These are phyloP conservation scores for Rhodotorula toruloides DNA, from an alignment of 768 basidiomycete species.

Conservation along the genomic window DNA sequence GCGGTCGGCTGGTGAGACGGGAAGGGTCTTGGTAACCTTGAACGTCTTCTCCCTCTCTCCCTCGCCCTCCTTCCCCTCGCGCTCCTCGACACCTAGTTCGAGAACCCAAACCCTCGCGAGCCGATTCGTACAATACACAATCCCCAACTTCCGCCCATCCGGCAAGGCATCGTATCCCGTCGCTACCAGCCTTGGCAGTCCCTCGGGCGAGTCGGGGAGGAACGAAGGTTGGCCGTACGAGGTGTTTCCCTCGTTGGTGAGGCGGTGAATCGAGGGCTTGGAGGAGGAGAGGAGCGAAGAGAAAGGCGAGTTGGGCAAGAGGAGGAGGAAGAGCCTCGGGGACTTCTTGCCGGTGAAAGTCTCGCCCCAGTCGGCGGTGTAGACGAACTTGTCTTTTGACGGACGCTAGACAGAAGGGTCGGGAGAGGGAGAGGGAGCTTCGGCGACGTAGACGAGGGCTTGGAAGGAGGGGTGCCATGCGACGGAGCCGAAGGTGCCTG, in stretches of 20 bases:
- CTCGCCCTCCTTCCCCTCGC: not conserved
- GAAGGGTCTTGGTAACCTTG: not conserved
- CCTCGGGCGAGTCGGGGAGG: conserved; percentile 37
- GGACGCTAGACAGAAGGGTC: conserved; percentile 37
- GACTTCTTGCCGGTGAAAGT: conserved; percentile 54
- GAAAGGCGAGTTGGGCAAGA: conserved; percentile 48
- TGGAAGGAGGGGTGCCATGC: conserved; percentile 57
- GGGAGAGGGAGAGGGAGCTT: conserved; percentile 50
- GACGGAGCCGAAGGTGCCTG: conserved; percentile 56
- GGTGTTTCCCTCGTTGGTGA: conserved; percentile 3
- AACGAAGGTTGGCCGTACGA: conserved; percentile 60
- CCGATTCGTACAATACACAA: conserved; percentile 60
- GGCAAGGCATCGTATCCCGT: conserved; percentile 60
- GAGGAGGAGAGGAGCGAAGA: conserved; percentile 25
- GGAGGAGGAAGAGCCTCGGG: conserved; percentile 57
- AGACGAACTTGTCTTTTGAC: conserved; percentile 51
- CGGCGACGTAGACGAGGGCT: conserved; percentile 60
- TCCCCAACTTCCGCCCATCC: conserved; percentile 59
- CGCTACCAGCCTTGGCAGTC: conserved; percentile 51
- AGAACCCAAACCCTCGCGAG: conserved; percentile 59
- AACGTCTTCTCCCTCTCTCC: conserved; percentile 15
- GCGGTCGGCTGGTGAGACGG: conserved; percentile 42
- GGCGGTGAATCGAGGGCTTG: conserved; percentile 6
- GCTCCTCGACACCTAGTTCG: conserved; percentile 34
- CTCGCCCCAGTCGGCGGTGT: conserved; percentile 62